These are phyloP conservation scores for Eremothecium sinecaudum DNA, from an alignment of 1,139 yeast species.

Conservation along the genomic window DNA sequence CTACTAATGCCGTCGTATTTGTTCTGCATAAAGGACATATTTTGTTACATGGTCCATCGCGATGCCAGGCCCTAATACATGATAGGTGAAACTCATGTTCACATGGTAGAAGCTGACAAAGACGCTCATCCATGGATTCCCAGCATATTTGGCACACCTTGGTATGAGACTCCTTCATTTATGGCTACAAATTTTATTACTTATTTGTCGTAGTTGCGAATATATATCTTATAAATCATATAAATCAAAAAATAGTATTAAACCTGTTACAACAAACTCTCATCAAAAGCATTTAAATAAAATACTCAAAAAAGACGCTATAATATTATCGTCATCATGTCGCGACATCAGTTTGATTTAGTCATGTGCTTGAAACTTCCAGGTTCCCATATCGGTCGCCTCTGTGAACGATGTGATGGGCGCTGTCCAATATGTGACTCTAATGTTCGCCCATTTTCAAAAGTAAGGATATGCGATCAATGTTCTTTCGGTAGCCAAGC, in stretches of 20 bases:
- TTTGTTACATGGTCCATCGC: constrained; percentile 15
- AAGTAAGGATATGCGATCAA: constrained; percentile 72
- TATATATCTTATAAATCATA: no score
- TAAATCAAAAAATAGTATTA: not conserved
- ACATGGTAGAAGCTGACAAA: constrained; percentile 22
- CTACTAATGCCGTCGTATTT: constrained; percentile 12
- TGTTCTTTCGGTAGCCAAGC: constrained; percentile 67
- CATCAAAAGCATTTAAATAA: not conserved
- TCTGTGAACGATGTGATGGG: constrained; percentile 87
- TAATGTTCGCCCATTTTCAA: constrained; percentile 63
- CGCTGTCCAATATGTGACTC: constrained; percentile 89
- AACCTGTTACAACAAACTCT: not conserved
- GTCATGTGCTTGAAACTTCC: constrained; percentile 82
- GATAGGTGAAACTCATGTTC: constrained; percentile 22
- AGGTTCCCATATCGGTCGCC: constrained; percentile 57
- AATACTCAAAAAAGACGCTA: no score
- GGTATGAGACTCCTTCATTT: constrained; percentile 7
- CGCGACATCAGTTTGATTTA: constrained; percentile 83
- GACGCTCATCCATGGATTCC: constrained; percentile 20
- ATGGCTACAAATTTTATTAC: no score
- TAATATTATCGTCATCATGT: constrained; percentile 39
- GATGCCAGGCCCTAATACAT: constrained; percentile 29
- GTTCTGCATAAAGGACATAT: constrained; percentile 26
- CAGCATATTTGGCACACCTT: constrained; percentile 22
- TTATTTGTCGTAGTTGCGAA: no score